Base-by-base conservation (phyloP, 2,329 filamentous ascomycete genomes). In the Xenosphaeropsis pyriputrescens region DNA sequence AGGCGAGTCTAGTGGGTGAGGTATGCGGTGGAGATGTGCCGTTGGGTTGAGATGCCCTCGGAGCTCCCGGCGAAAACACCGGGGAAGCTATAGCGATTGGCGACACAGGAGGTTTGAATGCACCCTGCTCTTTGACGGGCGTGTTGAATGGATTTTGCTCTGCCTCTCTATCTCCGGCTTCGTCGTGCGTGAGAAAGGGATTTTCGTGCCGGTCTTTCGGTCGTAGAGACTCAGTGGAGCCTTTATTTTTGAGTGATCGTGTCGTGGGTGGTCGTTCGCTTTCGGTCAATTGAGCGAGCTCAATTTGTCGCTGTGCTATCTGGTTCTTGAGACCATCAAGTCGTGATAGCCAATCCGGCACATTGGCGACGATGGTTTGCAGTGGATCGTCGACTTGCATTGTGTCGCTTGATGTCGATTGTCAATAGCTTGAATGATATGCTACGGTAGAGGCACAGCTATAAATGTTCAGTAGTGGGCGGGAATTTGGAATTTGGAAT, bases 291-390 rank as follows among this genome's bases (percentile, higher is more conserved):
- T 62, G 61, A 29, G 72, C 74, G 39, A 79, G 61, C 50, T 78
- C 72, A 36, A 61, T 57, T 58, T 79, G 75, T 41, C 75, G 72
- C 49, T 68, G 61, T 41, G 72, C 66, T 41, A 79, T 75, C 53
- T 79, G 68, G 41, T 63, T 61, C 49, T 65, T 75, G 40, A 79
- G 64, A 37, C 75, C 68, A 43, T 76, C 69, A 33, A 79, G 63
- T 16, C 70, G 65, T 41, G 59, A 59, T 29, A 70, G 58, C 75
- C 75, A 79, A 51, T 69, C 65, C 13, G 74, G 75, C 32, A 76
- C 63, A 42, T 75, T 71, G 45, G 54, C 60, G 38, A 62, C 60
- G 29, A 79, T 37, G 12, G 18, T 35, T 32, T 26, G 22, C 22
- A 26, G 22, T 26, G 22, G 22, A 26, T 26, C 22, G 8, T 26